phyloP scores from a whole-genome alignment of 129 eudicot genomes.

The Chrysanthemum lavandulifolium region DNA sequence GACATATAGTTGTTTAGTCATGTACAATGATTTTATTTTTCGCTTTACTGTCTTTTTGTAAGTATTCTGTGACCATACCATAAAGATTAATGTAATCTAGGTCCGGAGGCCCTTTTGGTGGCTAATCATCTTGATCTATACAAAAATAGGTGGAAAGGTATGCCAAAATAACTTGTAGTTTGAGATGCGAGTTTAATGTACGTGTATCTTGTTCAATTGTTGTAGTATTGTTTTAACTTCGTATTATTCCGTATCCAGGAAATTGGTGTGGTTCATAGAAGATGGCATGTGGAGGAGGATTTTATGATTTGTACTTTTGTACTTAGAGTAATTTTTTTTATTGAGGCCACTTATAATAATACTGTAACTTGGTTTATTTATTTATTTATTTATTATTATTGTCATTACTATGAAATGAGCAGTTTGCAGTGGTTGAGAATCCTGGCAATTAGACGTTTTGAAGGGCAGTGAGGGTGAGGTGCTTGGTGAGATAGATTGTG shows the following conservation, averaged over 20 bases:
- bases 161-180: constrained; percentile 9
- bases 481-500: constrained; percentile 89
- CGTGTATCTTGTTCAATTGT: neutral
- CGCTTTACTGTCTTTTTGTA: constrained; percentile 5
- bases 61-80: neutral
- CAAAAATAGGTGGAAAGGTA: constrained; percentile 92
- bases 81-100: constrained; percentile 30
- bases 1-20: constrained; percentile 9
- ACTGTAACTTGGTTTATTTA: no score
- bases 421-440: constrained; percentile 96
- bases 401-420: constrained; percentile 49
- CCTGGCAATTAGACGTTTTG: constrained; percentile 91
- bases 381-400: no score
- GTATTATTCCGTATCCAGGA: constrained; percentile 47
- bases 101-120: constrained; percentile 98
- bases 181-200: neutral
- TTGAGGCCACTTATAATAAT: neutral
- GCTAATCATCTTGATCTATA: constrained; percentile 91
- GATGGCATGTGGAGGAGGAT: constrained; percentile 99
- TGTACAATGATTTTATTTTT: neutral
- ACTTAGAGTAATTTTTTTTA: constrained; percentile 51
- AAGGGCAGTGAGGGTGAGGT: constrained; percentile 75
- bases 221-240: constrained; percentile 8
- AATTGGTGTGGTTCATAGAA: constrained; percentile 94
- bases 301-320: constrained; percentile 67